A percentile compares a stretch with the other conserved stretches of the same genome.
Evolutionary conservation across 345 rosid genomes (phyloP).

Genomic region (Arabidopsis suecica): DNA sequence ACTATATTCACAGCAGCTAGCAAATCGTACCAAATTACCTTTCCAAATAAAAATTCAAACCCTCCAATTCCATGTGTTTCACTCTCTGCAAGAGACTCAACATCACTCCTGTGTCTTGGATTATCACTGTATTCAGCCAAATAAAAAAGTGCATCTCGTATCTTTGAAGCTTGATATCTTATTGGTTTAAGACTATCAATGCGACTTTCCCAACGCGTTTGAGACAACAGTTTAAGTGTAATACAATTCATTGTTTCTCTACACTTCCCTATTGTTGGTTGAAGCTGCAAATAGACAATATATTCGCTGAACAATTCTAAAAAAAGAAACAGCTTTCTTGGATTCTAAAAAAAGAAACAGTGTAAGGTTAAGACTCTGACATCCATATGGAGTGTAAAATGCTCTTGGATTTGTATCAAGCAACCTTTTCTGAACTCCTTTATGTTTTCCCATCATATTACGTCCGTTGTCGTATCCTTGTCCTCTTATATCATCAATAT

Average conservation of each 20-base stretch:
- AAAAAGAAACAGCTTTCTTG: not conserved
- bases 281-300: not conserved
- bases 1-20: not conserved
- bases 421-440: slow-evolving; percentile 5
- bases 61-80: slow-evolving; percentile 5
- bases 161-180: slow-evolving; percentile 5
- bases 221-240: slow-evolving; percentile 13
- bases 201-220: not conserved
- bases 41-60: not conserved
- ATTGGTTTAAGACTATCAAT: slow-evolving; percentile 16
- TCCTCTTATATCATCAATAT: not conserved
- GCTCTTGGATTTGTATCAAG: not conserved
- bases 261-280: slow-evolving; percentile 1
- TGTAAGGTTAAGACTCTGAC: slow-evolving; percentile 6
- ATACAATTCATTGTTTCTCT: not conserved
- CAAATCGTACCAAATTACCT: slow-evolving; percentile 3
- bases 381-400: slow-evolving; percentile 17
- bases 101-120: not conserved
- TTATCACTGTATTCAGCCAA: slow-evolving; percentile 9
- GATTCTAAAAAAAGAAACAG: not conserved
- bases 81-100: not conserved
- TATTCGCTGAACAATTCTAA: not conserved
- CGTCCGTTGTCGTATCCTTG: not conserved
- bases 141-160: not conserved
- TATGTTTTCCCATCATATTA: not conserved